A percentile compares a stretch with the other conserved stretches of the same genome.
These are phyloP conservation scores for Talaromyces amestolkiae DNA, from an alignment of 2,329 filamentous ascomycete species.

Conservation along the genomic window DNA sequence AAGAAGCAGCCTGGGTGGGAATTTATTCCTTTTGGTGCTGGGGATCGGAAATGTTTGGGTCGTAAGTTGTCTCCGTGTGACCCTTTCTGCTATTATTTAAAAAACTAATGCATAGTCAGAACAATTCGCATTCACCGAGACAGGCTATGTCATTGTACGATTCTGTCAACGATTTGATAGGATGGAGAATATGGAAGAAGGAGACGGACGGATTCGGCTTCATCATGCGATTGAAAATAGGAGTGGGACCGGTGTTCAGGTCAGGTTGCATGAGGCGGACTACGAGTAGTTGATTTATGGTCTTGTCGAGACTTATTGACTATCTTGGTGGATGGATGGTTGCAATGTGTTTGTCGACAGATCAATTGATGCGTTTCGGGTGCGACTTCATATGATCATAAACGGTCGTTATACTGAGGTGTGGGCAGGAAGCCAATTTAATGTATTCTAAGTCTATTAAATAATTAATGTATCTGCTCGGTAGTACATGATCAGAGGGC, in stretches of 20 bases:
- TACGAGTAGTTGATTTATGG: neutral
- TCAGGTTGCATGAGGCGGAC: constrained; percentile 13
- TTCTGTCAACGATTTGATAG: constrained; percentile 18
- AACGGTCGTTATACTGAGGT: neutral
- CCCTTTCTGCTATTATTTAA: neutral
- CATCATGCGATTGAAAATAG: constrained; percentile 20
- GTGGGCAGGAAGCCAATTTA: neutral
- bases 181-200: constrained; percentile 19
- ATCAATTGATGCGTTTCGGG: neutral
- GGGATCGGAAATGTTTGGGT: constrained; percentile 29
- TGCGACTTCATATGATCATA: neutral
- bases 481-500: too few species aligned
- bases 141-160: constrained; percentile 15
- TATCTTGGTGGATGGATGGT: neutral
- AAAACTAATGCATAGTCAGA: neutral
- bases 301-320: neutral
- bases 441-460: neutral
- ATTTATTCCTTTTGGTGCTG: constrained; percentile 30
- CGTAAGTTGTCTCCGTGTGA: constrained; percentile 3
- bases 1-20: constrained; percentile 44
- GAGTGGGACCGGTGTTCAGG: constrained; percentile 19
- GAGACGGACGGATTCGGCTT: constrained; percentile 18
- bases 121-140: constrained; percentile 20
- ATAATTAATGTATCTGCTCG: neutral
- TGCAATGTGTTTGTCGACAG: neutral